phyloP scores from a whole-genome alignment of 1,284 basidiomycete genomes.

The Wolfiporia cocos region DNA sequence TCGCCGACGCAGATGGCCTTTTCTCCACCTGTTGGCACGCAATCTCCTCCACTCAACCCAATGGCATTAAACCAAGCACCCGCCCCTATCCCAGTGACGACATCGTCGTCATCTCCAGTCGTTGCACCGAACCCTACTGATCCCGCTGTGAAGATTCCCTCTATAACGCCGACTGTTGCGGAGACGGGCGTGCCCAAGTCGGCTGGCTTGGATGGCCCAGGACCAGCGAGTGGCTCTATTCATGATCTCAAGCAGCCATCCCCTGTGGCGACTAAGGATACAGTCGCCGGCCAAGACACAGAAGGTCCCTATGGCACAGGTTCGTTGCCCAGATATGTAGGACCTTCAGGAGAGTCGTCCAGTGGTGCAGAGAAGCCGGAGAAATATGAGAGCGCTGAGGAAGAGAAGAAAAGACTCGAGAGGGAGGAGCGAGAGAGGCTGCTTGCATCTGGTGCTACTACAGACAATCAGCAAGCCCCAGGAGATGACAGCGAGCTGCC shows the following conservation, averaged over 20 bases:
- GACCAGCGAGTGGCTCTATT: slow-evolving; percentile 59
- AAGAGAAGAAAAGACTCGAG: slow-evolving; percentile 65
- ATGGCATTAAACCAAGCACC: slow-evolving; percentile 50
- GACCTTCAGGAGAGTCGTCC: slow-evolving; percentile 6
- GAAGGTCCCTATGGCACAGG: slow-evolving; percentile 3
- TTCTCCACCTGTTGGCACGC: slow-evolving; percentile 12
- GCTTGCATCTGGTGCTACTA: slow-evolving; percentile 27
- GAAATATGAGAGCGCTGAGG: slow-evolving; percentile 46
- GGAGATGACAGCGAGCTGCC: slow-evolving; percentile 50
- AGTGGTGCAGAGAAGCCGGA: slow-evolving; percentile 9
- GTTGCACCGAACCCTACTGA: slow-evolving; percentile 25
- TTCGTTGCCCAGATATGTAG: slow-evolving; percentile 8
- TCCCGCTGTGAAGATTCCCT: slow-evolving; percentile 24
- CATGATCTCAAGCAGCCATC: slow-evolving; percentile 41
- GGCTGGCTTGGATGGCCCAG: slow-evolving; percentile 52
- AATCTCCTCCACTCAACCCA: slow-evolving; percentile 44
- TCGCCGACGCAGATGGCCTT: slow-evolving; percentile 13
- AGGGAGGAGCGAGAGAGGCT: slow-evolving; percentile 58
- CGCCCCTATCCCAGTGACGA: slow-evolving; percentile 37
- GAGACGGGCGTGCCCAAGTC: slow-evolving; percentile 53
- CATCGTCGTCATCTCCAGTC: slow-evolving; percentile 21
- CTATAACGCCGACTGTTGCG: slow-evolving; percentile 52
- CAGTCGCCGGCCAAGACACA: slow-evolving; percentile 3
- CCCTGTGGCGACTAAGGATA: slow-evolving; percentile 22
- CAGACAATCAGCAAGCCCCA: slow-evolving; percentile 6